Evolutionary conservation across 2,329 filamentous ascomycete species (phyloP).

Genomic region (Dactylellina sp.): DNA sequence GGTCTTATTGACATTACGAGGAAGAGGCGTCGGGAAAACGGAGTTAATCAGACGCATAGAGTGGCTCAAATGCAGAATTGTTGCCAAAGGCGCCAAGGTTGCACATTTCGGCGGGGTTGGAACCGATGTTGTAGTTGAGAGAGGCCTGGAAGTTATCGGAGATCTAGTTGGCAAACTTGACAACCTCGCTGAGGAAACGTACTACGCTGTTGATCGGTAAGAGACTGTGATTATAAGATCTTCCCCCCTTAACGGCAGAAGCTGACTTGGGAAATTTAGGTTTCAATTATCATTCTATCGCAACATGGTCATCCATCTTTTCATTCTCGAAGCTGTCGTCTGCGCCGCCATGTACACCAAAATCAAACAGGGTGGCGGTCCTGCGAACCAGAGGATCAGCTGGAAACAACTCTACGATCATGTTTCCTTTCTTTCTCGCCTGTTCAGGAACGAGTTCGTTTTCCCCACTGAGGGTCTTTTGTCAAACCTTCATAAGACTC

Average conservation of each 20-base stretch:
- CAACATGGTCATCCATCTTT: constrained; percentile 99
- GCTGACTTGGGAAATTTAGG: constrained; percentile 59
- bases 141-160: constrained; percentile 90
- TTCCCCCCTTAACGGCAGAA: neutral
- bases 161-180: constrained; percentile 84
- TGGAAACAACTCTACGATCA: constrained; percentile 80
- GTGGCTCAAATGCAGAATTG: constrained; percentile 85
- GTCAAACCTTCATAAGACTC: constrained; percentile 82
- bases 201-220: constrained; percentile 85
- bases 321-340: constrained; percentile 91
- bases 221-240: constrained; percentile 56
- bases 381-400: constrained; percentile 79
- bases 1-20: constrained; percentile 87
- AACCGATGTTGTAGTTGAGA: constrained; percentile 83
- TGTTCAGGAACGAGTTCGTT: constrained; percentile 97
- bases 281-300: constrained; percentile 98
- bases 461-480: constrained; percentile 88
- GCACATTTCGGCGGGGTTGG: constrained; percentile 89
- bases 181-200: constrained; percentile 88
- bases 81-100: constrained; percentile 82
- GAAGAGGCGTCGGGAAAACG: constrained; percentile 86
- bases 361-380: constrained; percentile 90
- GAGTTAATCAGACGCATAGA: constrained; percentile 88
- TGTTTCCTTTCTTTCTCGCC: constrained; percentile 87
- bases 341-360: constrained; percentile 89